Percentiles rank a stretch among this genome's conserved stretches.
Conservation (phyloP, 2,329 filamentous ascomycete species). For the Diaporthe eres region DNA sequence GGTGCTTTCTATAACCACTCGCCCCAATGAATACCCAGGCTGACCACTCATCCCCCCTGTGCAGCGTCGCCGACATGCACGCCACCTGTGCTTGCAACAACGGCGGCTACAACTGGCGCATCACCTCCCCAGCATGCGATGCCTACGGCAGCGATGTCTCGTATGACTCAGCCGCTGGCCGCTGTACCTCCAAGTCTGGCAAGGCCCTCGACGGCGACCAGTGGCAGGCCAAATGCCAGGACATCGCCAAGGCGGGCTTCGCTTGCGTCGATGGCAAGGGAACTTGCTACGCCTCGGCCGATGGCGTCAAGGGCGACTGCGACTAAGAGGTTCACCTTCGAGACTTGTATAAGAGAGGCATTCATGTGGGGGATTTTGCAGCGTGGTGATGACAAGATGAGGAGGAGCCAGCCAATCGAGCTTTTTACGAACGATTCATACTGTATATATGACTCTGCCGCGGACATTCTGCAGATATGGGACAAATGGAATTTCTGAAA, state of each 20-base stretch:
- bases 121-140: slow-evolving; percentile 44
- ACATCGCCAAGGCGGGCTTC: slow-evolving; percentile 42
- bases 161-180: slow-evolving; percentile 42
- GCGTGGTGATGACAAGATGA: slow-evolving; percentile 12
- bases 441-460: slow-evolving; percentile 34
- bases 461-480: slow-evolving; percentile 32
- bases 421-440: slow-evolving; percentile 32
- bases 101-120: slow-evolving; percentile 47
- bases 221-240: slow-evolving; percentile 44
- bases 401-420: slow-evolving; percentile 3
- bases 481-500: slow-evolving; percentile 19
- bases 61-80: slow-evolving; percentile 45
- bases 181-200: slow-evolving; percentile 39
- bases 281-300: slow-evolving; percentile 41
- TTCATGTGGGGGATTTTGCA: not conserved
- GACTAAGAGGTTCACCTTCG: not conserved
- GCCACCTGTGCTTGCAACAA: slow-evolving; percentile 44
- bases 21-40: not conserved
- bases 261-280: slow-evolving; percentile 44
- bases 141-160: slow-evolving; percentile 39
- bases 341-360: not conserved
- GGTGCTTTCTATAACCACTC: not conserved
- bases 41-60: not conserved
- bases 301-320: slow-evolving; percentile 39
- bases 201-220: slow-evolving; percentile 42